Evolutionary conservation across 176 grass and related monocot genomes (phyloP).

Genomic region (Dactylis glomerata): DNA sequence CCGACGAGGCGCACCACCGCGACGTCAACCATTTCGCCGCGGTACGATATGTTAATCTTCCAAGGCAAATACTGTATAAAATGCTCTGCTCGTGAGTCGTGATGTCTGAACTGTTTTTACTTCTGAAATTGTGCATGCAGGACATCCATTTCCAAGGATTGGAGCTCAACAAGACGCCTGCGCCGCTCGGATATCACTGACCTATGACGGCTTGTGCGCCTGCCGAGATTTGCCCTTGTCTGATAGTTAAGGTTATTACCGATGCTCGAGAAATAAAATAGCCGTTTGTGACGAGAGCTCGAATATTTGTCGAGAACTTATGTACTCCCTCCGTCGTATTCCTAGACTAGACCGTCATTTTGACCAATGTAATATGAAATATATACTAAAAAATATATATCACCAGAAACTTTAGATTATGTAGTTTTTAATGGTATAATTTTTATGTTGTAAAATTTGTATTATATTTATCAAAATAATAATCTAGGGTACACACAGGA

Average conservation of each 20-base stretch:
- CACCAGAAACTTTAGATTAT: too few relatives aligned
- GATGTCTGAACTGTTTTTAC: constrained; percentile 23
- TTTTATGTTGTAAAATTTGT: too few relatives aligned
- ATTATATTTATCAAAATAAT: too few relatives aligned
- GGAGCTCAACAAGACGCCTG: constrained; percentile 62
- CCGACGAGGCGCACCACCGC: constrained; percentile 84
- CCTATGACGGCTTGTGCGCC: not conserved
- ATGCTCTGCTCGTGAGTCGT: not conserved
- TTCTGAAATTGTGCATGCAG: constrained; percentile 38
- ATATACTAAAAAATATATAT: too few relatives aligned
- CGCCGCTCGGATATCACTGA: constrained; percentile 73
- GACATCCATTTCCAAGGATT: constrained; percentile 69
- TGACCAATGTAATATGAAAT: too few relatives aligned
- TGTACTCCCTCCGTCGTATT: not conserved
- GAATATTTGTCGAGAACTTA: not conserved
- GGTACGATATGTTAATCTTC: constrained; percentile 24
- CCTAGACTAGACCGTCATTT: too few relatives aligned
- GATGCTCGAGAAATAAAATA: constrained; percentile 25
- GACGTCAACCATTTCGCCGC: constrained; percentile 86
- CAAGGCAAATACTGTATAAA: too few relatives aligned
- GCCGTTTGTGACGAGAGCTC: not conserved
- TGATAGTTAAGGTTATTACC: not conserved
- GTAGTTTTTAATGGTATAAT: too few relatives aligned
- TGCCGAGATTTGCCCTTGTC: not conserved
- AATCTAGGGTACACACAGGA: too few relatives aligned